Evolutionary conservation across 2,329 filamentous ascomycete genomes (phyloP).

Genomic region (Exophiala oligosperma): DNA sequence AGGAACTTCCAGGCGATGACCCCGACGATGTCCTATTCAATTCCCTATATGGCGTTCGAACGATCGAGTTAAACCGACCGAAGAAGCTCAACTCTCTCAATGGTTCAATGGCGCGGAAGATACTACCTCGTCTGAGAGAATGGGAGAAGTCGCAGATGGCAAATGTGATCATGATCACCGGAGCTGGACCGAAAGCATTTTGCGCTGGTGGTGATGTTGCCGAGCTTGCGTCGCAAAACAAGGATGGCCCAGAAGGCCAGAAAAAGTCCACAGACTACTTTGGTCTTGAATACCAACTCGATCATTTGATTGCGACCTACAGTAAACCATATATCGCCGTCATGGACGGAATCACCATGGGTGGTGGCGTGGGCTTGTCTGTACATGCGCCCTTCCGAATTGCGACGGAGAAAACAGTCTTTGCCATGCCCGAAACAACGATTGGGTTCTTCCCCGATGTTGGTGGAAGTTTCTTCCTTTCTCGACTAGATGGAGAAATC

Average conservation of each 20-base stretch:
- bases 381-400: constrained; percentile 95
- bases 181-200: constrained; percentile 78
- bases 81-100: constrained; percentile 90
- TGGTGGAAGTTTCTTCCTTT: constrained; percentile 92
- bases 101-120: constrained; percentile 93
- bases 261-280: constrained; percentile 82
- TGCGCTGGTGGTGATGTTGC: constrained; percentile 93
- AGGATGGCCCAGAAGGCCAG: constrained; percentile 67
- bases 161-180: constrained; percentile 90
- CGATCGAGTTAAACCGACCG: constrained; percentile 91
- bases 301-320: constrained; percentile 94
- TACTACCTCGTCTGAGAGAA: constrained; percentile 82
- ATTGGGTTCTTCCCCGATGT: constrained; percentile 99
- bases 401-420: constrained; percentile 90
- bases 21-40: constrained; percentile 91
- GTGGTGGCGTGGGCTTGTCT: constrained; percentile 90
- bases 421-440: constrained; percentile 97
- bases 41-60: constrained; percentile 83
- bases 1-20: constrained; percentile 67
- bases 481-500: constrained; percentile 79
- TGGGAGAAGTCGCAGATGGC: constrained; percentile 95
- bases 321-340: constrained; percentile 89
- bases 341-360: constrained; percentile 99
- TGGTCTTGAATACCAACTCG: constrained; percentile 89
- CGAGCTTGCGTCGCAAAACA: constrained; percentile 72